Evolutionary conservation across 2,329 filamentous ascomycete species (phyloP).

Genomic region (Xylaria sp.): DNA sequence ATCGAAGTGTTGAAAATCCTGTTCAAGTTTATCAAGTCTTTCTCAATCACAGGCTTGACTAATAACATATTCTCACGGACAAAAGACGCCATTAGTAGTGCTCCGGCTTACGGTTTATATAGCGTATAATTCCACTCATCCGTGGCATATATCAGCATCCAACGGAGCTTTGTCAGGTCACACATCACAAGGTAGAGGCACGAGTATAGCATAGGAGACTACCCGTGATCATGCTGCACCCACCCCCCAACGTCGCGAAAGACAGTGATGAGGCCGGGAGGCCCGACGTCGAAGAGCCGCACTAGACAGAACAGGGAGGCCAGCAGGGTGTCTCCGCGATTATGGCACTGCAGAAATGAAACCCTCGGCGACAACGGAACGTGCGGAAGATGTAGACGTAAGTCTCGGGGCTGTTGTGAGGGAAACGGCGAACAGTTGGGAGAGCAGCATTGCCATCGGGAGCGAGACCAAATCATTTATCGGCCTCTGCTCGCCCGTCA

Average conservation of each 20-base stretch:
- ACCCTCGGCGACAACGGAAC: conserved; percentile 53
- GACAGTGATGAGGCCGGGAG: conserved; percentile 35
- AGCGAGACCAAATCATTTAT: conserved; percentile 14
- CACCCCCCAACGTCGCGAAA: conserved; percentile 57
- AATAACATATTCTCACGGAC: too few species aligned
- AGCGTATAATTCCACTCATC: too few species aligned
- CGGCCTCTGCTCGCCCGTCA: conserved; percentile 34
- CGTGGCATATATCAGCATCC: conserved; percentile 58
- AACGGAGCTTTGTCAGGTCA: conserved; percentile 58
- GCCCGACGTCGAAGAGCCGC: conserved; percentile 37
- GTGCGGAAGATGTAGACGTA: conserved; percentile 53
- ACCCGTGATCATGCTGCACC: conserved; percentile 64
- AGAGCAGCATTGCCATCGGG: conserved; percentile 26
- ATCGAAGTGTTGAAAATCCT: too few species aligned
- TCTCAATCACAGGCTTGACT: too few species aligned
- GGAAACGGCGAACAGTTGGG: conserved; percentile 45
- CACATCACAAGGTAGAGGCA: conserved; percentile 68
- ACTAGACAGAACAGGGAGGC: conserved; percentile 35
- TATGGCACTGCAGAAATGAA: conserved; percentile 57
- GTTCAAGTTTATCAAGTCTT: too few species aligned
- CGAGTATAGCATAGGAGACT: conserved; percentile 68
- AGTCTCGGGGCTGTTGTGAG: conserved; percentile 56
- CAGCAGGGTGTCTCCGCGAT: conserved; percentile 44
- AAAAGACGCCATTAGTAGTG: too few species aligned
- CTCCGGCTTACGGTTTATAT: too few species aligned